Evolutionary conservation across 139 green algal species (phyloP), one percentile per base, ranked within the genome.

Genomic region (Raphidocelis subcapitata): DNA sequence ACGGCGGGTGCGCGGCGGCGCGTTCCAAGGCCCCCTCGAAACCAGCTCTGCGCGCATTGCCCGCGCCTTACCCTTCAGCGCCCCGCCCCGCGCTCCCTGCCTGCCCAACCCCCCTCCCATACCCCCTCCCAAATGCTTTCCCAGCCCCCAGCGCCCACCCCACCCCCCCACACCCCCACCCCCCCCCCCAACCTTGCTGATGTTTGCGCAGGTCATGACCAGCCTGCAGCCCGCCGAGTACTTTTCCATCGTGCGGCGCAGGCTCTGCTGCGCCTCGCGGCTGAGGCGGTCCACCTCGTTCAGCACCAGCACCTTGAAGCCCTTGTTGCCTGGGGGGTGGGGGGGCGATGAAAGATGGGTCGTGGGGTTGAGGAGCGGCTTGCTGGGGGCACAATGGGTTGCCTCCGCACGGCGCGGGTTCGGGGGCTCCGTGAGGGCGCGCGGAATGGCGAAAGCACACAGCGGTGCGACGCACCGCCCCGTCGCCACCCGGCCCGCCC

Each of bases 221-320:
- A 98, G 82, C 28, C 95, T 81, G 85, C 95, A 99, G 15, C 89
- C 88, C 15, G 84, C 57, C 3, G 64, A 86, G 87, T 99, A 99
- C 86, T 98, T 98, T 84, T 99, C 95, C 95, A 99, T 98, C 24
- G 95, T 99, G 28, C 95, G 87, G 14, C 95, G 81, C 62, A 99
- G 89, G 20, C 83, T 88, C 81, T 98, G 91, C 84, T 98, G 94
- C 26, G 95, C 95, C 69, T 97, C 90, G 47, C 85, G 90, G 60
- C 70, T 88, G 65, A 99, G 85, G 21, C 83, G 76, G 81, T 98
- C 95, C 55, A 98, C 93, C 83, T 98, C 93, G 73, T 95, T 94
- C n/a, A 99, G 83, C 26, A 99, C 83, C 59, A 99, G 81, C 63
- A 98, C 92, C 81, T 94, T 97, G 86, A 92, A 92, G 35, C 72